A percentile compares a stretch with the other conserved stretches of the same genome.
Conservation (phyloP, 2,329 filamentous ascomycete genomes). For the Pyrenochaeta sp. region DNA sequence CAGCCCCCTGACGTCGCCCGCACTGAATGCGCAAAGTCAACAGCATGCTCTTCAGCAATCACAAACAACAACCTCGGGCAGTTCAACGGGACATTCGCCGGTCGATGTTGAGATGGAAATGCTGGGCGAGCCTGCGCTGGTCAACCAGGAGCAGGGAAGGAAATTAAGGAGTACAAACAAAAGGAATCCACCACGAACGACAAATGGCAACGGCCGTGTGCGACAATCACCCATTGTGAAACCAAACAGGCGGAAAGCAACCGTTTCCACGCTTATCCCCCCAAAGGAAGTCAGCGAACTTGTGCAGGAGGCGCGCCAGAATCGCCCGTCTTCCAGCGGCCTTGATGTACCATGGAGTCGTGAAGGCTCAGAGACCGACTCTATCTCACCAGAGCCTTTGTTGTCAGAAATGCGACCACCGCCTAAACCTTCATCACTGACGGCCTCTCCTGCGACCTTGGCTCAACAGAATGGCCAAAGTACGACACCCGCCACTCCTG, state of each 20-base stretch:
- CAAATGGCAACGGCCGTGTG: conserved; percentile 58
- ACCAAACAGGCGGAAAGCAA: conserved; percentile 61
- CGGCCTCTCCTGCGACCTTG: conserved; percentile 72
- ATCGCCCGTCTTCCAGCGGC: conserved; percentile 31
- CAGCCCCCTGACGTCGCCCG: conserved; percentile 82
- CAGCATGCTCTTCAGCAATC: conserved; percentile 41
- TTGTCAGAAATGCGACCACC: conserved; percentile 65
- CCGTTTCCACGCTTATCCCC: conserved; percentile 54
- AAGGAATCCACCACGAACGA: conserved; percentile 59
- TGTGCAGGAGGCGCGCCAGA: conserved; percentile 47
- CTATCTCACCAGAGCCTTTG: conserved; percentile 59
- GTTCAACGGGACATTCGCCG: conserved; percentile 59
- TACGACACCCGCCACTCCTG: conserved; percentile 72
- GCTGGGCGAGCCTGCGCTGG: conserved; percentile 46
- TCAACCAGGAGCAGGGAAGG: conserved; percentile 55
- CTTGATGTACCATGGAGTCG: conserved; percentile 37
- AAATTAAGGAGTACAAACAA: conserved; percentile 52
- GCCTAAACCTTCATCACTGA: conserved; percentile 70
- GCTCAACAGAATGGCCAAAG: conserved; percentile 52
- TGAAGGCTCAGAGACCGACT: conserved; percentile 56
- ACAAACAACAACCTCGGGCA: conserved; percentile 58
- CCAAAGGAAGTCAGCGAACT: conserved; percentile 56
- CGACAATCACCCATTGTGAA: conserved; percentile 79
- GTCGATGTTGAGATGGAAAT: conserved; percentile 58
- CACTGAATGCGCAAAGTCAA: conserved; percentile 73